Base-by-base conservation (phyloP, 257 asterid genomes). In the Cordia subcordata region DNA sequence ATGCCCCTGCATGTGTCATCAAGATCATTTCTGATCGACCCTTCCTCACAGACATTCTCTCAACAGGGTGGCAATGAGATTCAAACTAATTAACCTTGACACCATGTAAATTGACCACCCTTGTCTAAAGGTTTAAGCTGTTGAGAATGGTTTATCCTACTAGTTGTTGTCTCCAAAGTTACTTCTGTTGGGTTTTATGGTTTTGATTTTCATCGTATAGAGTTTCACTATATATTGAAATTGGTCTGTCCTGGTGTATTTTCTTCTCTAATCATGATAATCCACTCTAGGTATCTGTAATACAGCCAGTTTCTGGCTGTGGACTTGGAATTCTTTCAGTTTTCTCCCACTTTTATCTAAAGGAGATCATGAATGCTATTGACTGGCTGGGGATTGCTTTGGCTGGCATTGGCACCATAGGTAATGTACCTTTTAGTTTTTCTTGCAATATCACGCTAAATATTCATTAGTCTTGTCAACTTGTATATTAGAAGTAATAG, bases 281-380 rank as follows among this genome's bases (percentile, higher is more conserved):
- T 53, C 12, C 32, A 39, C 66, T 64, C 57, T 70, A 93, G 97
- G 97, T 93, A 54, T 89, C 96, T 16, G 96, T 93, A 64, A 79
- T 93, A 74, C 99, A 93, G 74, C 99, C 99, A 37, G 97, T 93
- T 77, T 93, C 99, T 52, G 99, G 99, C 75, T 89, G 97, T 47
- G 99, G 99, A 60, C 96, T 93, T 53, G 97, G 96, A 51, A 89
- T 93, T 62, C 99, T 93, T 75, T 93, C 95, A 18, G 75, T 93
- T 49, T 93, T 93, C 68, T 93, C 99, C 60, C 99, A 93, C 83
- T 93, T 93, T 75, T 89, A 93, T 82, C 75, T 93, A 47, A 79
- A 89, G 87, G 99, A 93, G 81, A 87, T 79, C 69, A 93, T 93
- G 99, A 93, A 93, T 74, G 71, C 74, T 65, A 58, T 93, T 70